Evolutionary conservation across 805 yeast genomes (phyloP), one percentile per base, ranked within the genome.

Genomic region (Pichia gijzeniarum): DNA sequence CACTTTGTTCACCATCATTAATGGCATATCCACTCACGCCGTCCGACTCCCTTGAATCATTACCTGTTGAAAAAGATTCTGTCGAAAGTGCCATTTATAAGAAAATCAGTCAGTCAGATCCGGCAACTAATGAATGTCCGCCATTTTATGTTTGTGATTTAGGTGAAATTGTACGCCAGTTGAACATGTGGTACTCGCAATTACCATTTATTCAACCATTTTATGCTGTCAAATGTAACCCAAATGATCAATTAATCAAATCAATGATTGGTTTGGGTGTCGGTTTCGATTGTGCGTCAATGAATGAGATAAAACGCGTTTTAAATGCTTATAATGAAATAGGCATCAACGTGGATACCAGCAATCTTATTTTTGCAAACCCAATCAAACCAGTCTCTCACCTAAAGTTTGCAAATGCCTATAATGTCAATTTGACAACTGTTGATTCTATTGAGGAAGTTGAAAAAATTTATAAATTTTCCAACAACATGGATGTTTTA

Each of bases 151-250:
- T 91, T 37, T 85, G 93, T 54, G 96, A 91, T 65, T 65, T 88
- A 49, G 87, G 85, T 25, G 82, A 83, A 56, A 74, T 93, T 31
- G 70, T 69, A 48, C 72, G 81, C 47, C 72, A 88, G 44, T 73
- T 72, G 49, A 51, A 63, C n/a, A 68, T 77, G 35, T 91, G 98
- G 97, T 59, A 61, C 25, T 41, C 53, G 19, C 62, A 69, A 34
- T 70, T 91, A 57, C 95, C 96, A 18, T 69, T 80, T 37, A 82
- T 91, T 32, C 74, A 76, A 46, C 96, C 97, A n/a, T 82, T 75
- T 59, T 91, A 90, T 65, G 99, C 99, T 17, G 93, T 91, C 54
- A 91, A 91, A 67, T 91, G 98, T 69, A 91, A 91, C 70, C 84
- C 89, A 33, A 81, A 88, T 60, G 55, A 67, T 6, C 67, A 67